Percentiles rank a stretch among this genome's conserved stretches.
These are phyloP conservation scores for Dactylellina cionopaga DNA, from an alignment of 2,329 filamentous ascomycete species.

Conservation along the genomic window DNA sequence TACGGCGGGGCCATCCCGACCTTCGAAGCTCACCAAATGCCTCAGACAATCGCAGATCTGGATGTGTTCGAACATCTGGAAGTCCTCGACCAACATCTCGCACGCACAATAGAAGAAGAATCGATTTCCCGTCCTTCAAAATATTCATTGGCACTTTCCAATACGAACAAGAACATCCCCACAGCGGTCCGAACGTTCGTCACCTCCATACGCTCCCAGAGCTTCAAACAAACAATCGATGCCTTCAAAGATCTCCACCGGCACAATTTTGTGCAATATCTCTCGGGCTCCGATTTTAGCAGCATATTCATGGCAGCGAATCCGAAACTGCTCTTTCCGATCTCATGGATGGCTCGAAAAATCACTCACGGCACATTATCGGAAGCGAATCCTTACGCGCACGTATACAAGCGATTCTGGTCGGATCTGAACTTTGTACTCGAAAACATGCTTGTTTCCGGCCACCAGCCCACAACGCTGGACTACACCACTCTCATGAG, in stretches of 20 bases:
- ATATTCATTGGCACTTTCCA: conserved; percentile 22
- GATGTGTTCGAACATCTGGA: conserved; percentile 47
- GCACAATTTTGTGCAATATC: conserved; percentile 25
- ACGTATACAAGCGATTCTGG: conserved; percentile 37
- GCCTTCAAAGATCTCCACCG: conserved; percentile 37
- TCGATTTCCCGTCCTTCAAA: conserved; percentile 1
- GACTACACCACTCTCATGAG: conserved; percentile 51
- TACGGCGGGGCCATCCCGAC: conserved; percentile 24
- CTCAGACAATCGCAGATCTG: neutral
- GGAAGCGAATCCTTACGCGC: conserved; percentile 11
- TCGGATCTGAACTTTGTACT: conserved; percentile 33
- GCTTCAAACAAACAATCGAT: conserved; percentile 22
- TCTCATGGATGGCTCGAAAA: conserved; percentile 28
- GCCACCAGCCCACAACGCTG: conserved; percentile 28
- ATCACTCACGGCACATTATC: conserved; percentile 26
- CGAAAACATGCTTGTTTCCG: conserved; percentile 28
- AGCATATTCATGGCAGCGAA: conserved; percentile 37
- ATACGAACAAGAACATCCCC: neutral
- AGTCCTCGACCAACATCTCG: conserved; percentile 22
- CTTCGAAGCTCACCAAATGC: conserved; percentile 32
- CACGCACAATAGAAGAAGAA: neutral
- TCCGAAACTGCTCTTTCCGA: conserved; percentile 32
- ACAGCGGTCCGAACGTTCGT: conserved; percentile 30
- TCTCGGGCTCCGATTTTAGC: conserved; percentile 36
- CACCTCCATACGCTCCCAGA: conserved; percentile 6